Evolutionary conservation across 1,284 basidiomycete species (phyloP).

Genomic region (Vanrija pseudolonga): DNA sequence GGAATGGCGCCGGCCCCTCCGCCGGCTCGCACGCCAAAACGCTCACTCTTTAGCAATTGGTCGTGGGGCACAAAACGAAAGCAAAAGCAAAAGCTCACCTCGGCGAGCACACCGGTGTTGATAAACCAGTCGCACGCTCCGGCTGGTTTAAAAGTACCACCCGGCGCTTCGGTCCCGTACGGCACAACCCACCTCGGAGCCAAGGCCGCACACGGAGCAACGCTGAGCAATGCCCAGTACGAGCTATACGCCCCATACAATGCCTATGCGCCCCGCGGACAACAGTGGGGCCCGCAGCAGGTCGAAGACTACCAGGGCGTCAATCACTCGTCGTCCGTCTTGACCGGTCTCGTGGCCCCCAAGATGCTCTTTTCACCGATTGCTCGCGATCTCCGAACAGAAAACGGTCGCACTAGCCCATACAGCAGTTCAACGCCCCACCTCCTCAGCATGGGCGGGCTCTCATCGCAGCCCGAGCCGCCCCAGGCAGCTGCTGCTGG

Average conservation of each 20-base stretch:
- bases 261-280: background rate
- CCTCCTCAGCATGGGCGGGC: background rate
- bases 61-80: slow-evolving; percentile 2
- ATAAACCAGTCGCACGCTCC: background rate
- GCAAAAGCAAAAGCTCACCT: background rate
- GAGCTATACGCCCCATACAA: background rate
- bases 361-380: slow-evolving; percentile 43
- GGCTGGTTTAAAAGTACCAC: no score
- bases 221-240: background rate
- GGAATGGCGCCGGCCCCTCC: slow-evolving; percentile 7
- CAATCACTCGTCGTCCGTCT: slow-evolving; percentile 32
- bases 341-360: slow-evolving; percentile 33
- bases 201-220: no score
- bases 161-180: background rate
- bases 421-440: background rate
- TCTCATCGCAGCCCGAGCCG: background rate
- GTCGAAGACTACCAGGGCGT: slow-evolving; percentile 7
- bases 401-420: slow-evolving; percentile 2
- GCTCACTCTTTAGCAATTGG: slow-evolving; percentile 1
- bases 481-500: no score
- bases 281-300: background rate
- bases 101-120: slow-evolving; percentile 5
- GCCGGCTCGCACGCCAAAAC: background rate
- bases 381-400: slow-evolving; percentile 23
- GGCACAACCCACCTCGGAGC: background rate